These are phyloP conservation scores for Chaetomium olivaceum DNA, from an alignment of 2,329 filamentous ascomycete species.

Conservation along the genomic window DNA sequence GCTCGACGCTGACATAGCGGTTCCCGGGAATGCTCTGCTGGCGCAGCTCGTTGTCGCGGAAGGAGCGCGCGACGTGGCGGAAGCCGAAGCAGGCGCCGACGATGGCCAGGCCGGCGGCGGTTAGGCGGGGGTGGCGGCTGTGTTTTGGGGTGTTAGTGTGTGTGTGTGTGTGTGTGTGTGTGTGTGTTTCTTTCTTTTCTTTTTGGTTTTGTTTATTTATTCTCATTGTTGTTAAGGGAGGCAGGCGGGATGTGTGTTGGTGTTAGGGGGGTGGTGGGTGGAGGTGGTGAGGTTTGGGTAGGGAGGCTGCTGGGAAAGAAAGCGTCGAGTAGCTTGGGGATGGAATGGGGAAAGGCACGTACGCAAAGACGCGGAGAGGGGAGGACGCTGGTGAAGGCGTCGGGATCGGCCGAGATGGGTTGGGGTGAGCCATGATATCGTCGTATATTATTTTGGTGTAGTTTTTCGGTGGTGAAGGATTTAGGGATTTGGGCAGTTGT, in stretches of 20 bases:
- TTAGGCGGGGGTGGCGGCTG: slow-evolving; percentile 44
- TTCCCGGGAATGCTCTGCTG: slow-evolving; percentile 42
- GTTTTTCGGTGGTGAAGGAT: background rate
- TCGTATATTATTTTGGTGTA: background rate
- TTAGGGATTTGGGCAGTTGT: background rate
- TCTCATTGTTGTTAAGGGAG: too few species aligned
- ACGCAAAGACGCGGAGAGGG: slow-evolving; percentile 14
- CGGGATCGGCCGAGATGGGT: background rate
- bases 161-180: too few species aligned
- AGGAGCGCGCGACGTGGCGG: slow-evolving; percentile 41
- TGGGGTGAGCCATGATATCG: background rate
- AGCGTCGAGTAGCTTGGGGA: too few species aligned
- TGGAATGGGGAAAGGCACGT: slow-evolving; percentile 14
- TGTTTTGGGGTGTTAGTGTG: background rate
- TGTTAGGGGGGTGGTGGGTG: background rate
- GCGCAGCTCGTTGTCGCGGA: slow-evolving; percentile 46
- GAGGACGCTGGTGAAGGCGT: slow-evolving; percentile 7
- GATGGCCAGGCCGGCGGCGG: slow-evolving; percentile 39
- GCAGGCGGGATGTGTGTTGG: too few species aligned
- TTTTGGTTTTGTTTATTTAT: background rate
- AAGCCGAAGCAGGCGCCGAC: slow-evolving; percentile 35
- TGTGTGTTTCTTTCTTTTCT: too few species aligned
- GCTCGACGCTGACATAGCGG: slow-evolving; percentile 53
- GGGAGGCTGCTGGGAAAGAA: too few species aligned
- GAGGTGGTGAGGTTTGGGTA: background rate